Evolutionary conservation across 805 yeast genomes (phyloP).

Genomic region (Cyberlindnera japonica): DNA sequence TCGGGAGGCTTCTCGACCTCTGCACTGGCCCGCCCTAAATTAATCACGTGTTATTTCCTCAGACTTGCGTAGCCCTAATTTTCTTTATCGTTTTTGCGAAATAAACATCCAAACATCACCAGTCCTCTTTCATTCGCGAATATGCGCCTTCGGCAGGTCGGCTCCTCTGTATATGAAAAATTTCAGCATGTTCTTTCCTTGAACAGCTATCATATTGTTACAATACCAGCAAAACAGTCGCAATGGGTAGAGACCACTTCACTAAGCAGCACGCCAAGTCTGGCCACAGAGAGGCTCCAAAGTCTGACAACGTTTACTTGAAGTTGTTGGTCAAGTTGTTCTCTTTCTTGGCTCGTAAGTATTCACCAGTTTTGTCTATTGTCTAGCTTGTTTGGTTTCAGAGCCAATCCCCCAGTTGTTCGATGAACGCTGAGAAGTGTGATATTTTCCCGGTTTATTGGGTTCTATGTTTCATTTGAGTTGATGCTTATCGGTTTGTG

Average conservation of each 20-base stretch:
- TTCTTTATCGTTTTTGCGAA: neutral
- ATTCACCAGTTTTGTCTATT: conserved; percentile 6
- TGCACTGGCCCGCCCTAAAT: conserved; percentile 4
- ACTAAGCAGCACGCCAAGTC: conserved; percentile 93
- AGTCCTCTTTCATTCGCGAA: no score
- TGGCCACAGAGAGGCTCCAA: conserved; percentile 98
- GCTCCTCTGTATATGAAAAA: conserved; percentile 5
- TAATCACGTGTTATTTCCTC: neutral
- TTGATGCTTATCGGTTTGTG: conserved; percentile 4
- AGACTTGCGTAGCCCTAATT: neutral
- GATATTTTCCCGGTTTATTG: neutral
- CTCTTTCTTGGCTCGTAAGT: conserved; percentile 99
- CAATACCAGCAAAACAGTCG: conserved; percentile 21
- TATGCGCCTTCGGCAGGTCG: no score
- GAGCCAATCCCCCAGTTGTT: neutral
- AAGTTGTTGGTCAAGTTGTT: conserved; percentile 95
- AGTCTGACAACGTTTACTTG: conserved; percentile 99
- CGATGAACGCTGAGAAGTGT: conserved; percentile 10
- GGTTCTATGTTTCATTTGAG: no score
- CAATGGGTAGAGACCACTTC: conserved; percentile 97
- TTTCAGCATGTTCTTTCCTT: conserved; percentile 4
- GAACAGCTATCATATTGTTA: neutral
- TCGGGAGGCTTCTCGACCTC: neutral
- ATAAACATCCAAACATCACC: conserved; percentile 15
- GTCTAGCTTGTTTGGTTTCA: conserved; percentile 10